Conservation (phyloP, 139 green algal species). For the Dunaliella primolecta region DNA sequence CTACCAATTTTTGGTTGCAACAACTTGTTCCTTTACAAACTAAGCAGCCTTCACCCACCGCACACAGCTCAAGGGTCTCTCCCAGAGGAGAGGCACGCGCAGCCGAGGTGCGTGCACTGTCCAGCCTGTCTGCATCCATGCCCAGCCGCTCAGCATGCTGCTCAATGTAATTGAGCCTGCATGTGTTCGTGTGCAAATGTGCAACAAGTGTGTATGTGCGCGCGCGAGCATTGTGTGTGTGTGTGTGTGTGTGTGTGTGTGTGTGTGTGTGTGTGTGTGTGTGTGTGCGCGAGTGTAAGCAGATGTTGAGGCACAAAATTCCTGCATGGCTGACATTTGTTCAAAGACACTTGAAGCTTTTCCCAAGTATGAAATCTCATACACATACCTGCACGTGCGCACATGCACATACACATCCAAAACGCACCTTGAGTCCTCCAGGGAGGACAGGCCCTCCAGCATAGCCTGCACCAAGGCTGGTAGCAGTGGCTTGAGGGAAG, state of each 20-base stretch:
- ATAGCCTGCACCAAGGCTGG: slow-evolving; percentile 66
- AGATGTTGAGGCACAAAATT: too few species aligned
- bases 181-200: background rate
- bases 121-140: slow-evolving; percentile 58
- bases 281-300: too few species aligned
- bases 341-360: too few species aligned
- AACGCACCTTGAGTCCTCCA: slow-evolving; percentile 67
- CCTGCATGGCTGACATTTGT: too few species aligned
- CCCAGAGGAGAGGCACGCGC: slow-evolving; percentile 19
- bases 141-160: slow-evolving; percentile 63
- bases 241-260: background rate
- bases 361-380: too few species aligned
- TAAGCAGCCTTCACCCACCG: too few species aligned
- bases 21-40: too few species aligned
- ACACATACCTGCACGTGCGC: too few species aligned
- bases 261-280: too few species aligned
- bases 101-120: slow-evolving; percentile 32
- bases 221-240: background rate
- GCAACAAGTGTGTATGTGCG: background rate
- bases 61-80: slow-evolving; percentile 31
- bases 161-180: slow-evolving; percentile 77
- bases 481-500: slow-evolving; percentile 56
- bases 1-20: too few species aligned
- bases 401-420: slow-evolving; percentile 27
- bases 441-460: slow-evolving; percentile 79